Base-by-base conservation (phyloP, 768 basidiomycete species). In the Candolleomyces eurysporus region DNA sequence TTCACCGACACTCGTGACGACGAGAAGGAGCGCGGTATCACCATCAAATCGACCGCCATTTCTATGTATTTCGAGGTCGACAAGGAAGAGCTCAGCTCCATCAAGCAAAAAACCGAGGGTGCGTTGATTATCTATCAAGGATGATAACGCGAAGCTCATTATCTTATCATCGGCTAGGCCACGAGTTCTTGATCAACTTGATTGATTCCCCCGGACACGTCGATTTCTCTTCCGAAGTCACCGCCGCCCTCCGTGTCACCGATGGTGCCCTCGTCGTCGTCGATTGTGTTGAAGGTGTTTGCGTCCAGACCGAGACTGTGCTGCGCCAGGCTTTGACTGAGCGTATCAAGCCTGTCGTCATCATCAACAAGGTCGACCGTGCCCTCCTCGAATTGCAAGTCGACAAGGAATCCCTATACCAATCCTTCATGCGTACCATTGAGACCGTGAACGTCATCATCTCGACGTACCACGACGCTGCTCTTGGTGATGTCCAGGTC, bases 361-460 rank as follows among this genome's bases (percentile, higher is more conserved):
- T 98, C 80, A 97, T 99, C 82, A 99, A 99, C 89, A 99, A 99
- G 84, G 95, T 99, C 71, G 97, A 99, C 79, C 96, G 97, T 72
- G 97, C 97, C 61, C 87, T 99, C 56, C 92, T 99, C 70, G 97
- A 99, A 79, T 88, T 99, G 52, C 97, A 99, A 77, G 92, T 98
- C 67, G 80, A 86, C 75, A 98, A 98, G 81, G 97, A 99, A 76
- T 89, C 90, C 65, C 90, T 99, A 61, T 99, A 89, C 84, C 97
- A 98, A 78, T 92, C 94, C 51, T 99, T 99, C 90, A 86, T 84
- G 68, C 93, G 97, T 75, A 98, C 97, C 59, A 90, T 98, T 73
- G 97, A 99, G 79, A 92, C 83, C 59, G 96, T 98, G 60, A 99
- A 99, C 80, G 97, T 98, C 78, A 94, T 98, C 76, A 86, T 99